Evolutionary conservation across 2,329 filamentous ascomycete genomes (phyloP), one percentile per base, ranked within the genome.

Genomic region (Sordariomycetes sp.): DNA sequence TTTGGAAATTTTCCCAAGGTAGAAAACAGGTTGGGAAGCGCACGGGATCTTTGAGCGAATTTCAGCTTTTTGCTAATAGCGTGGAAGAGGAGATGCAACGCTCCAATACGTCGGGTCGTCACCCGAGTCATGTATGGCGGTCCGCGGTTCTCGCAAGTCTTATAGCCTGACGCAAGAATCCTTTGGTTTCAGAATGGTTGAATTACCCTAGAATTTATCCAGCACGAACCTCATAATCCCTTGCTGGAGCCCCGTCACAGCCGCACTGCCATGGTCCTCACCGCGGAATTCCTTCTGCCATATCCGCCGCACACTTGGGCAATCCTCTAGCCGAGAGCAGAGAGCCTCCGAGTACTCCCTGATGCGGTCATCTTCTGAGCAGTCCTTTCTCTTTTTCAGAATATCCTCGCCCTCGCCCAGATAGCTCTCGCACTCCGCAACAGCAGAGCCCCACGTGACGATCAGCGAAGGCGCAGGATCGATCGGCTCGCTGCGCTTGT

Each of bases 391-490:
- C 29, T 42, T 46, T 28, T 49, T 36, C 39, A 54, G 61, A 3
- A 46, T 36, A 4, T 54, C 51, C 0, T 50, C 44, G 0, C 48
- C 39, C 29, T 62, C 58, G 0, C 43, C 48, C 6, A 44, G 39
- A 17, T 36, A 38, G 26, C 42, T 47, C 2, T 44, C 39, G 8
- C 58, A 42, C 4, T 46, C 44, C 32, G 59, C 48, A 37, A 60
- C 54, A 5, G 47, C 34, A 0, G 43, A 42, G 2, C 51, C 48
- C 14, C 51, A 54, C 0, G 58, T 55, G 14, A 59, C 46, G 8
- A 55, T 49, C 8, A 64, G 34, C 14, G 57, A 53, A 3, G 58
- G 45, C 0, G 44, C 39, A 4, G 48, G 46, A 4, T 39, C 33
- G 14, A 38, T 29, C 1, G 40, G 26, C 32, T 57, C 43, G 21